Evolutionary conservation across 805 yeast species (phyloP).

Genomic region (Ogataea corticis): DNA sequence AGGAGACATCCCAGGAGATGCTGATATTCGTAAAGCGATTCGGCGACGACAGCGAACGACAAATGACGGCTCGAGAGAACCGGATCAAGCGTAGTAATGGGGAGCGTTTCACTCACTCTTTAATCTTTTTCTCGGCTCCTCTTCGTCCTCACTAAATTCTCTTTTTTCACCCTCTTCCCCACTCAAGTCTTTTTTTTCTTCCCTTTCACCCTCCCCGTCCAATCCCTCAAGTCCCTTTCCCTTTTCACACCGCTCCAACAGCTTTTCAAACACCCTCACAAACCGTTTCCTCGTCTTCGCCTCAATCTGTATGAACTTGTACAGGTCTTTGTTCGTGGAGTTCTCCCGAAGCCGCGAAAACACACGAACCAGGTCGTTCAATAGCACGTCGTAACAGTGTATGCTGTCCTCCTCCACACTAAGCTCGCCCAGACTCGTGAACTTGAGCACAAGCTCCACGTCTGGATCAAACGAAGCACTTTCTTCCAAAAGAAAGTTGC

Average conservation of each 20-base stretch:
- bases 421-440: constrained; percentile 24
- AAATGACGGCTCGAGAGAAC: too few species aligned
- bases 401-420: constrained; percentile 28
- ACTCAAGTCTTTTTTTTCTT: constrained; percentile 3
- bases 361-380: constrained; percentile 24
- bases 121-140: constrained; percentile 5
- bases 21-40: neutral
- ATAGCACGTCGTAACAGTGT: constrained; percentile 11
- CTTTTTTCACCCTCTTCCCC: constrained; percentile 7
- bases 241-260: constrained; percentile 6
- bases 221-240: constrained; percentile 25
- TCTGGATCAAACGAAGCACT: constrained; percentile 9
- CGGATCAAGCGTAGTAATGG: too few species aligned
- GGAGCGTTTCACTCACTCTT: too few species aligned
- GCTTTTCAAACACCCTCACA: constrained; percentile 6
- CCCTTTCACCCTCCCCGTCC: constrained; percentile 8
- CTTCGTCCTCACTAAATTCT: constrained; percentile 5
- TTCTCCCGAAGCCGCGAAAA: constrained; percentile 24
- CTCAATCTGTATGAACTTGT: constrained; percentile 25
- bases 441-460: constrained; percentile 19
- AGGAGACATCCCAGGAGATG: neutral
- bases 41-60: too few species aligned
- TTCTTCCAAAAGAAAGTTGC: constrained; percentile 8
- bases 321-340: constrained; percentile 25
- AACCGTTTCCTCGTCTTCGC: constrained; percentile 18